These are phyloP conservation scores for Coprinopsis marcescibilis DNA, from an alignment of 768 basidiomycete genomes.

Conservation along the genomic window DNA sequence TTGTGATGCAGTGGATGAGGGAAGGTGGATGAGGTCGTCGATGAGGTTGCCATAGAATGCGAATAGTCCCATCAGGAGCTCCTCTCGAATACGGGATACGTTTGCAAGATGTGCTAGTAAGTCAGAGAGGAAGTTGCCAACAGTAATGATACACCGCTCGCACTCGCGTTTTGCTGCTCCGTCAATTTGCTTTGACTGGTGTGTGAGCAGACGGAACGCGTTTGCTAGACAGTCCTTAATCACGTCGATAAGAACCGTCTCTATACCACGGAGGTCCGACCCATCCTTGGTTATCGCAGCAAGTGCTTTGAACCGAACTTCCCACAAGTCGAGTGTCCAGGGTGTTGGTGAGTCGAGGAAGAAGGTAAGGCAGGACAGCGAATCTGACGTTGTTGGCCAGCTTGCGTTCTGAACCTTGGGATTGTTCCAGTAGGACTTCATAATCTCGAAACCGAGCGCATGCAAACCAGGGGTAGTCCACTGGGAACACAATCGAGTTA, in stretches of 20 bases:
- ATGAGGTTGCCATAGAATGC: slow-evolving; percentile 57
- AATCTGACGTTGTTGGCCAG: slow-evolving; percentile 47
- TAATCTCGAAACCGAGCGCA: slow-evolving; percentile 65
- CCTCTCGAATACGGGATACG: slow-evolving; percentile 55
- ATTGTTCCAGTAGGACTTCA: slow-evolving; percentile 66
- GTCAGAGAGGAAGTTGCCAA: slow-evolving; percentile 52
- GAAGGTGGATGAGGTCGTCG: slow-evolving; percentile 42
- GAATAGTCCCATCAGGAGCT: slow-evolving; percentile 50
- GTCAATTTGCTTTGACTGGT: slow-evolving; percentile 24
- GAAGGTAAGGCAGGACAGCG: slow-evolving; percentile 58
- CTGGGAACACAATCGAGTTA: slow-evolving; percentile 51
- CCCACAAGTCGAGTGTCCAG: slow-evolving; percentile 70
- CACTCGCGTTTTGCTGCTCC: slow-evolving; percentile 43
- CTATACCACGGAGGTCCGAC: slow-evolving; percentile 58
- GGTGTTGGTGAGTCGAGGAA: slow-evolving; percentile 41
- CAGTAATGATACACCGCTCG: slow-evolving; percentile 56
- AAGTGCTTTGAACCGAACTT: slow-evolving; percentile 62
- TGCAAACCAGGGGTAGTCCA: slow-evolving; percentile 54
- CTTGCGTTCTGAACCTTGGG: slow-evolving; percentile 30
- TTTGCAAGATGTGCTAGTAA: slow-evolving; percentile 47
- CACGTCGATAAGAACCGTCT: slow-evolving; percentile 47
- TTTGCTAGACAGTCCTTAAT: slow-evolving; percentile 62
- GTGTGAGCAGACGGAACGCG: slow-evolving; percentile 50
- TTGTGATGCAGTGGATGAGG: slow-evolving; percentile 6
- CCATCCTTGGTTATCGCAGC: slow-evolving; percentile 59